phyloP scores from a whole-genome alignment of 257 asterid species.

The Solanum etuberosum region DNA sequence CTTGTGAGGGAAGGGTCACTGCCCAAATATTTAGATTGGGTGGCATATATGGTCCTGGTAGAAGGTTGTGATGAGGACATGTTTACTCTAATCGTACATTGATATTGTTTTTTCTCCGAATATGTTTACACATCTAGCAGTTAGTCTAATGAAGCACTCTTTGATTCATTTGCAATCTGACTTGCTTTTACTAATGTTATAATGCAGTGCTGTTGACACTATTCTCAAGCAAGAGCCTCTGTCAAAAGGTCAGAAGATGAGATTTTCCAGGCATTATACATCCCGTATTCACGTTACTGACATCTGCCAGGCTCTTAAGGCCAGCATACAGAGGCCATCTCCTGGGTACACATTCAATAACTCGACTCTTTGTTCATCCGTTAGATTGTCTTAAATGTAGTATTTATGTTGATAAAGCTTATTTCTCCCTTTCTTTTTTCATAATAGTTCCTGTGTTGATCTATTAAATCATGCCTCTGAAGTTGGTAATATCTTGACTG shows the following conservation, averaged over 20 bases:
- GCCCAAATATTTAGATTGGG: constrained; percentile 80
- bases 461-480: not conserved
- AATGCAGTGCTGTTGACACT: constrained; percentile 79
- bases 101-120: not conserved
- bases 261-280: constrained; percentile 48
- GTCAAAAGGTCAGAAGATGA: constrained; percentile 44
- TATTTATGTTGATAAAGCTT: not conserved
- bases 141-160: not conserved
- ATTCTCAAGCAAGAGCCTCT: constrained; percentile 49
- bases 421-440: not conserved
- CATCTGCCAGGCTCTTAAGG: constrained; percentile 74
- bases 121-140: not conserved
- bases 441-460: not conserved
- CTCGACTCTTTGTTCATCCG: not conserved
- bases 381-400: not conserved
- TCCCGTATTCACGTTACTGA: constrained; percentile 86
- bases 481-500: not conserved
- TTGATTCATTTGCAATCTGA: not conserved
- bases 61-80: constrained; percentile 44
- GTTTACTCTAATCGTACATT: not conserved
- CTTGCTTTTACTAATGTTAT: not conserved
- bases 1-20: constrained; percentile 38
- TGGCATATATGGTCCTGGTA: constrained; percentile 93
- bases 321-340: constrained; percentile 52
- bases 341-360: constrained; percentile 23